These are phyloP conservation scores for Tirmania nivea DNA, from an alignment of 495 filamentous ascomycete genomes.

Conservation along the genomic window DNA sequence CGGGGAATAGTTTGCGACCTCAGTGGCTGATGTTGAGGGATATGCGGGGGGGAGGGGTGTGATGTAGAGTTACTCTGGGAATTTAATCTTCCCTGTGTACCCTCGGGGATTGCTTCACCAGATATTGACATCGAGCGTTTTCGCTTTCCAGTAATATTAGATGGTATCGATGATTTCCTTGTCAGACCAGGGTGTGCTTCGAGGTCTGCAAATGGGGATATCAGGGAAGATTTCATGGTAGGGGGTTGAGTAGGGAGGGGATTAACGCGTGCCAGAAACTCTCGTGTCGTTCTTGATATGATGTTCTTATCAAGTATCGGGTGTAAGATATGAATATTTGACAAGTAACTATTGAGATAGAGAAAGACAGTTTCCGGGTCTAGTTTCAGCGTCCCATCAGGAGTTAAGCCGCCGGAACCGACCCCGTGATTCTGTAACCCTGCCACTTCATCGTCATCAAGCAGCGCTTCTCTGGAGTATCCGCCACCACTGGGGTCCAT, in stretches of 20 bases:
- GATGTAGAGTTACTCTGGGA: background rate
- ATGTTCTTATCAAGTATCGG: conserved; percentile 49
- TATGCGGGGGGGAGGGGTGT: background rate
- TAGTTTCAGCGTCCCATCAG: conserved; percentile 41
- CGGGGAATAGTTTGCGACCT: conserved; percentile 9
- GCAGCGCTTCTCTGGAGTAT: background rate
- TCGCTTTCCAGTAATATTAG: conserved; percentile 9
- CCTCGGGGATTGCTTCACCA: background rate
- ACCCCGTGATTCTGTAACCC: background rate
- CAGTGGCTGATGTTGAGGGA: background rate
- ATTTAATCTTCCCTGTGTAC: background rate
- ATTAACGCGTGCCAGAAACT: conserved; percentile 24
- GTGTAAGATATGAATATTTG: conserved; percentile 71
- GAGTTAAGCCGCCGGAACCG: background rate
- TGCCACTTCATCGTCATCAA: background rate
- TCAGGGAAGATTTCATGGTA: background rate
- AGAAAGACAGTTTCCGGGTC: conserved; percentile 36
- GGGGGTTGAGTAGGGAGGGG: background rate
- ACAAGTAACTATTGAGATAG: conserved; percentile 49
- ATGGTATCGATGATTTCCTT: background rate
- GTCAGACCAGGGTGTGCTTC: background rate
- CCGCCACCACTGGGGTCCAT: background rate
- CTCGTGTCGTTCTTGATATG: conserved; percentile 28
- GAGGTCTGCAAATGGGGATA: background rate
- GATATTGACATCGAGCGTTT: conserved; percentile 5